A percentile compares a stretch with the other conserved stretches of the same genome.
These are phyloP conservation scores for Arthroderma sp. DNA, from an alignment of 2,329 filamentous ascomycete genomes.

Conservation along the genomic window DNA sequence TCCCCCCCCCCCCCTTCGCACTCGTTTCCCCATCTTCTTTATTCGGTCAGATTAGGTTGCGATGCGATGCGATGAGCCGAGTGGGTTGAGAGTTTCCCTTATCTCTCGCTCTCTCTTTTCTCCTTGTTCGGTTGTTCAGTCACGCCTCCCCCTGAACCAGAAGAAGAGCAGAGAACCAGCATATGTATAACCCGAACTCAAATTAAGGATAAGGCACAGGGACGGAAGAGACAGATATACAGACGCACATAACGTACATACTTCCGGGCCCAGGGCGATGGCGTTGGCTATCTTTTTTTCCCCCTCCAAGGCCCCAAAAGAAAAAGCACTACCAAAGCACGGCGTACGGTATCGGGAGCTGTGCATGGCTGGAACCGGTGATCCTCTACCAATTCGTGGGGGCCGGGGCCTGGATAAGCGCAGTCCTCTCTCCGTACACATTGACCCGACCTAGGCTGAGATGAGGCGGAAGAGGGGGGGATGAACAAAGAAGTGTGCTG, in stretches of 20 bases:
- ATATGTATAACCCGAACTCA: background rate
- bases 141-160: background rate
- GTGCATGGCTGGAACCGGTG: background rate
- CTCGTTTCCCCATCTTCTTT: background rate
- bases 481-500: no score
- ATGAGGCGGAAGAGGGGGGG: no score
- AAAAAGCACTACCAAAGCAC: background rate
- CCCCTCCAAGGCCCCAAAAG: background rate
- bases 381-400: background rate
- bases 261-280: slow-evolving; percentile 2
- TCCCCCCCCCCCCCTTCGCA: no score
- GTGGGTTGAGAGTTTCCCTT: background rate
- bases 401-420: no score
- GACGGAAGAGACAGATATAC: background rate
- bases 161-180: background rate
- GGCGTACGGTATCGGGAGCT: background rate
- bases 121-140: background rate
- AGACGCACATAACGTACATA: background rate
- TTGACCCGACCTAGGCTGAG: no score
- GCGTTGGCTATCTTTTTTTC: background rate
- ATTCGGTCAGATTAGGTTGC: background rate
- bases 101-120: background rate
- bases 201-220: slow-evolving; percentile 3
- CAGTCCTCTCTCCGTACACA: no score
- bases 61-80: background rate